Conservation (phyloP, 1,284 basidiomycete genomes). For the Ceratobasidium sp. region DNA sequence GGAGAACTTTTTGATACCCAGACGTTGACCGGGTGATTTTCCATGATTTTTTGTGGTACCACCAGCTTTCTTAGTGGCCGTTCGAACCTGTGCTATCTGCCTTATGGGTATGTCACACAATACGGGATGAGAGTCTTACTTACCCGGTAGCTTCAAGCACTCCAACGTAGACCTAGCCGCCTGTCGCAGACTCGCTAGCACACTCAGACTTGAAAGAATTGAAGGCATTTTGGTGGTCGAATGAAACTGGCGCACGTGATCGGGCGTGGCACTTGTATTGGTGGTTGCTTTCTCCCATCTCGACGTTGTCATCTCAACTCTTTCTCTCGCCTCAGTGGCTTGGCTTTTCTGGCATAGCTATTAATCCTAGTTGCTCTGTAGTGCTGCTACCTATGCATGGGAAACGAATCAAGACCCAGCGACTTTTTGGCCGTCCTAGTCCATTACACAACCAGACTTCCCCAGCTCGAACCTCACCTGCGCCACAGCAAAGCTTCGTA, state of each 20-base stretch:
- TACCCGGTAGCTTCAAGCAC: not conserved
- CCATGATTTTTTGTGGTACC: slow-evolving; percentile 92
- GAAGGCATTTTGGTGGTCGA: slow-evolving; percentile 17
- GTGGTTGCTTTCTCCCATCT: not conserved
- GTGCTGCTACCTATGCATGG: not conserved
- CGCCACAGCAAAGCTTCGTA: not conserved
- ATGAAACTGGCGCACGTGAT: slow-evolving; percentile 32
- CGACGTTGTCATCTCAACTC: not conserved
- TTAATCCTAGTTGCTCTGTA: not conserved
- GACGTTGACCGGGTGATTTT: slow-evolving; percentile 88
- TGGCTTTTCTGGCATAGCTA: not conserved
- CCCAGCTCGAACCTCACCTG: slow-evolving; percentile 7
- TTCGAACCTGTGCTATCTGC: slow-evolving; percentile 78
- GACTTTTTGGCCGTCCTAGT: not conserved
- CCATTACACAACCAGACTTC: not conserved
- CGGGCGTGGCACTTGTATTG: not conserved
- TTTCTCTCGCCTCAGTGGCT: not conserved
- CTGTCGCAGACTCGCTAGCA: slow-evolving; percentile 11
- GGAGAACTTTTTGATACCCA: slow-evolving; percentile 95
- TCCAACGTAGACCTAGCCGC: not conserved
- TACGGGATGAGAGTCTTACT: not conserved
- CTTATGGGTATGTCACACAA: not conserved
- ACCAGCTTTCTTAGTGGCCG: slow-evolving; percentile 94
- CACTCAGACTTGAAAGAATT: slow-evolving; percentile 22
- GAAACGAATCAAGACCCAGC: not conserved